Conservation (phyloP, 345 rosid genomes). For the Populus ilicifolia region DNA sequence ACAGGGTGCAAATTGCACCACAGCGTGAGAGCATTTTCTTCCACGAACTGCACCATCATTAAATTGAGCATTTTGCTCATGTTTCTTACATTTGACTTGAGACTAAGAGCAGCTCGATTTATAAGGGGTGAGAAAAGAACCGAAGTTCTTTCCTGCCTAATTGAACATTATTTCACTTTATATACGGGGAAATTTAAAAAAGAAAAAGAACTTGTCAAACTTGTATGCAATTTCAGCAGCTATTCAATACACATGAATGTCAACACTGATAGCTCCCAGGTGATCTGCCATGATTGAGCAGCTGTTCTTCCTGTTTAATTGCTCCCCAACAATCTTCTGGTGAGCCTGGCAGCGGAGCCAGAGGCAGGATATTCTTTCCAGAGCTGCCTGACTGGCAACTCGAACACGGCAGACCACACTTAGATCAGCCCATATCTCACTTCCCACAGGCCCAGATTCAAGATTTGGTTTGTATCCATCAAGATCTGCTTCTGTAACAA, state of each 20-base stretch:
- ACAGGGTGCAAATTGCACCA: neutral
- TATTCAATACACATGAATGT: conserved; percentile 72
- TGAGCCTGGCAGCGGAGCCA: conserved; percentile 60
- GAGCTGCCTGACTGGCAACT: conserved; percentile 57
- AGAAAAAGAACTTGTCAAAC: neutral
- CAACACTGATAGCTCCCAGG: conserved; percentile 65
- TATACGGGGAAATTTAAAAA: conserved; percentile 7
- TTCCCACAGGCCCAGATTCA: conserved; percentile 29
- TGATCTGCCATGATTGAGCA: conserved; percentile 31
- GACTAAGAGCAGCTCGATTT: conserved; percentile 16
- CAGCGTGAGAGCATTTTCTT: neutral
- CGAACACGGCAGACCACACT: conserved; percentile 61
- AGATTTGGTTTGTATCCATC: conserved; percentile 57
- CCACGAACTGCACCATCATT: neutral
- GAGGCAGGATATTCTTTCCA: conserved; percentile 67
- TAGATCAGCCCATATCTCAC: conserved; percentile 59
- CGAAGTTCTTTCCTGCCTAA: conserved; percentile 6
- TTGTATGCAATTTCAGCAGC: conserved; percentile 9
- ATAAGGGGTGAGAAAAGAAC: conserved; percentile 5
- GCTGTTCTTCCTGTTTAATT: conserved; percentile 35
- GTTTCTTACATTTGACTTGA: conserved; percentile 9
- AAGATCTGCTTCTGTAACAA: conserved; percentile 77
- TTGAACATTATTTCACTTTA: conserved; percentile 15
- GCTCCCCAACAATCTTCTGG: conserved; percentile 46
- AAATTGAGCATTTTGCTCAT: neutral